Percentiles rank a stretch among this genome's conserved stretches.
Conservation (phyloP, 257 asterid genomes). For the Euphrasia confusa region DNA sequence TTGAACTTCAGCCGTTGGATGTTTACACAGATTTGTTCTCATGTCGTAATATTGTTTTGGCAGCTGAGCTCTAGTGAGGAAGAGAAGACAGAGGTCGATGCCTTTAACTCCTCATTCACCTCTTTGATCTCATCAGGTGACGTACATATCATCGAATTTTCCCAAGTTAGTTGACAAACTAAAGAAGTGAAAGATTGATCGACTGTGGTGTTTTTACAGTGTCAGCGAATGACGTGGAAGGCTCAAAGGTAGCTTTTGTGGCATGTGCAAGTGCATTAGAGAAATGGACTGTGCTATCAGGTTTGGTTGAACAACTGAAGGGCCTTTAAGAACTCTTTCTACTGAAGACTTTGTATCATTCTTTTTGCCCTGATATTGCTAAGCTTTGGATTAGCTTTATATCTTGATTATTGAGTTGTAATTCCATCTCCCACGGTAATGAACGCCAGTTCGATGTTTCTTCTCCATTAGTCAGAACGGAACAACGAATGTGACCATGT, state of each 20-base stretch:
- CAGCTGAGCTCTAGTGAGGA: conserved; percentile 86
- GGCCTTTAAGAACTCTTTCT: conserved; percentile 51
- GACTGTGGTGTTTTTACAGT: conserved; percentile 44
- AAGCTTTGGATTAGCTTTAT: conserved; percentile 17
- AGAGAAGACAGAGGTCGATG: conserved; percentile 66
- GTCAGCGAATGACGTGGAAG: conserved; percentile 57
- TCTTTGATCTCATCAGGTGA: conserved; percentile 74
- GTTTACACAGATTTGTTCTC: neutral
- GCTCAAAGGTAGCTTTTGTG: conserved; percentile 66
- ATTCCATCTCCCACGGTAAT: neutral
- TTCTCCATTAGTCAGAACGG: too few relatives aligned
- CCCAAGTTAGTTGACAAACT: neutral
- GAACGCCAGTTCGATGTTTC: too few relatives aligned
- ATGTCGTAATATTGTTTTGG: conserved; percentile 12
- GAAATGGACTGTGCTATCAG: conserved; percentile 78
- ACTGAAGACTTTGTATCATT: neutral
- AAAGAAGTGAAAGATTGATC: neutral
- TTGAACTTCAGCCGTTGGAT: neutral
- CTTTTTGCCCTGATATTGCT: conserved; percentile 11
- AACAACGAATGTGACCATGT: too few relatives aligned
- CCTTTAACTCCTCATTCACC: conserved; percentile 59
- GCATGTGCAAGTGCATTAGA: conserved; percentile 75
- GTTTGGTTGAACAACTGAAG: conserved; percentile 65
- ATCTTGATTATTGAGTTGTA: conserved; percentile 20
- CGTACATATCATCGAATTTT: neutral